phyloP scores from a whole-genome alignment of 768 basidiomycete species.

The Kwoniella dendrophila region DNA sequence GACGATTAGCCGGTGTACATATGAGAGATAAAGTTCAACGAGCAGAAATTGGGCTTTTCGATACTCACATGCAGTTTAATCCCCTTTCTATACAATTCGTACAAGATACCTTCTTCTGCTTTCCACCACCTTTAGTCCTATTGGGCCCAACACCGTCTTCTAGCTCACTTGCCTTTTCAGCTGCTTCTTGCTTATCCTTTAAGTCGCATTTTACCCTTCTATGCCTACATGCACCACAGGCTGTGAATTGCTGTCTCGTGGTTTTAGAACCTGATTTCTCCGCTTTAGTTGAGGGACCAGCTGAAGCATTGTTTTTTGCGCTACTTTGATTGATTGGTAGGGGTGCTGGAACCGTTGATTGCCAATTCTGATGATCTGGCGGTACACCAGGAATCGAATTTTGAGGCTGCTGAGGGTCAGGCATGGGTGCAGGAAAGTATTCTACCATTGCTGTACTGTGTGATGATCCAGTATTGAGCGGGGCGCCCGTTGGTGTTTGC shows the following conservation, averaged over 20 bases:
- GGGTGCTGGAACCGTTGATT: constrained; percentile 21
- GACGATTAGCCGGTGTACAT: neutral
- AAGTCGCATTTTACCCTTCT: constrained; percentile 92
- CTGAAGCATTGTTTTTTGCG: constrained; percentile 2
- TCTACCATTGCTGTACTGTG: constrained; percentile 13
- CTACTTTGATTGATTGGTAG: neutral
- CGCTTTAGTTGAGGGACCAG: constrained; percentile 1
- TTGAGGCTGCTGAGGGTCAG: neutral
- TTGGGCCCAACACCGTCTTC: constrained; percentile 28
- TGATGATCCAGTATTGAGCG: constrained; percentile 13
- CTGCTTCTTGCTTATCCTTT: constrained; percentile 71
- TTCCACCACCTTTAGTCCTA: constrained; percentile 17
- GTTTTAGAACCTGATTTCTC: constrained; percentile 60
- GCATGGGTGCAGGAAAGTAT: constrained; percentile 3
- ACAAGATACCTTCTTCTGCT: constrained; percentile 63
- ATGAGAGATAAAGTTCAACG: constrained; percentile 2
- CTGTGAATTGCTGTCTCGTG: constrained; percentile 81
- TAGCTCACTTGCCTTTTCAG: constrained; percentile 56
- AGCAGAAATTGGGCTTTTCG: constrained; percentile 3
- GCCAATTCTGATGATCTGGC: constrained; percentile 13
- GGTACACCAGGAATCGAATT: neutral
- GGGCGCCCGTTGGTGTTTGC: constrained; percentile 3
- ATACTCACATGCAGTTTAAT: constrained; percentile 86
- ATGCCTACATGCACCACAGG: constrained; percentile 90
- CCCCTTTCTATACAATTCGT: constrained; percentile 88